Evolutionary conservation across 192 early-diverging fungal species (phyloP).

Genomic region (Ramicandelaber brevisporus): DNA sequence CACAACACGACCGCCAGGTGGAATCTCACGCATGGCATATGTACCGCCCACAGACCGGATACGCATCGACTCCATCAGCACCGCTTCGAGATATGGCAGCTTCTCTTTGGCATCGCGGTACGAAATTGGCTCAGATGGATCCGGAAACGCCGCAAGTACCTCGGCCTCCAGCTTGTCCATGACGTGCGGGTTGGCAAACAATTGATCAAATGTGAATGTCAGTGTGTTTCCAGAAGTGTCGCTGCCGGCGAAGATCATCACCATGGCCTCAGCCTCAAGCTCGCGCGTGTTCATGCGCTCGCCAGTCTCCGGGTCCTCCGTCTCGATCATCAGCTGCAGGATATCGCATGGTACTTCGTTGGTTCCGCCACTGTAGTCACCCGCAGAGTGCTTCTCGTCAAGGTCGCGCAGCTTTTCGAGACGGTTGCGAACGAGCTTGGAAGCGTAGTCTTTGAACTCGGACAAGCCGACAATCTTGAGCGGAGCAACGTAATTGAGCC

Average conservation of each 20-base stretch:
- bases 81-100: slow-evolving; percentile 13
- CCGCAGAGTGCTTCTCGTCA: slow-evolving; percentile 10
- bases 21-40: not conserved
- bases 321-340: slow-evolving; percentile 13
- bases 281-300: slow-evolving; percentile 9
- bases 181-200: slow-evolving; percentile 8
- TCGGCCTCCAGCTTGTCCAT: slow-evolving; percentile 2
- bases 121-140: not conserved
- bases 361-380: too few species aligned
- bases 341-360: too few species aligned
- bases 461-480: too few species aligned
- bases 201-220: slow-evolving; percentile 9
- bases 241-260: slow-evolving; percentile 8
- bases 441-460: too few species aligned
- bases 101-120: slow-evolving; percentile 6
- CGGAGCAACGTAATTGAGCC: too few species aligned
- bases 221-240: slow-evolving; percentile 11
- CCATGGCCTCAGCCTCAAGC: slow-evolving; percentile 9
- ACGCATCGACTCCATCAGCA: slow-evolving; percentile 12
- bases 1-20: slow-evolving; percentile 1
- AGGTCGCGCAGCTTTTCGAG: too few species aligned
- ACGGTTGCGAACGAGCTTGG: too few species aligned
- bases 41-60: slow-evolving; percentile 3
- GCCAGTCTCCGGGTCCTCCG: slow-evolving; percentile 11
- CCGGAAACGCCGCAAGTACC: not conserved